Conservation (phyloP, 2,329 filamentous ascomycete species). For the Chaetoscypha palmicola region DNA sequence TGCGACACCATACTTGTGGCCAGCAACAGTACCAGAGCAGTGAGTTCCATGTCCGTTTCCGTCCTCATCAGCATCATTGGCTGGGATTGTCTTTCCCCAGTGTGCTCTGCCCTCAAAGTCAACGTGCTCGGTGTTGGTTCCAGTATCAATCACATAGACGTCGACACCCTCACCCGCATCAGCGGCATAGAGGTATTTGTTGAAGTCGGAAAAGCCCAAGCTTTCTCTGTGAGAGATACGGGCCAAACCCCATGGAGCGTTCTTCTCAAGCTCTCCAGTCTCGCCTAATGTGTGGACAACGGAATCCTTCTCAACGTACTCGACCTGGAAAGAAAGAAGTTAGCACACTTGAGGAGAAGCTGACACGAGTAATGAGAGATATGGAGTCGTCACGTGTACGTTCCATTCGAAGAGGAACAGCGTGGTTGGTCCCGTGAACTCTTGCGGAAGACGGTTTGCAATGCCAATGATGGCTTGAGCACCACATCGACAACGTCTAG, state of each 20-base stretch:
- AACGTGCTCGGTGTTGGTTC: constrained; percentile 87
- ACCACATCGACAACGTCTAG: no score
- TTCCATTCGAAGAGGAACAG: no score
- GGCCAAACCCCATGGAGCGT: constrained; percentile 96
- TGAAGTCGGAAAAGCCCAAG: constrained; percentile 86
- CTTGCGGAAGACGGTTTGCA: no score
- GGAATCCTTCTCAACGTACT: constrained; percentile 92
- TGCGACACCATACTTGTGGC: constrained; percentile 98
- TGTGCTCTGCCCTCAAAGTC: constrained; percentile 94
- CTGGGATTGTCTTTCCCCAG: constrained; percentile 96
- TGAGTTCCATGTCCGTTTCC: constrained; percentile 98
- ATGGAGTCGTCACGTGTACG: no score
- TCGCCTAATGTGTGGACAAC: constrained; percentile 74
- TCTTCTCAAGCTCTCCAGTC: constrained; percentile 68
- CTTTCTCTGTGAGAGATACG: constrained; percentile 91
- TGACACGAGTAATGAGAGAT: no score
- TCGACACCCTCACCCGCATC: constrained; percentile 96
- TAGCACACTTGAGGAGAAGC: no score
- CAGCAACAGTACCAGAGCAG: constrained; percentile 96
- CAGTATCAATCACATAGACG: constrained; percentile 97
- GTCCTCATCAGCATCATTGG: constrained; percentile 76
- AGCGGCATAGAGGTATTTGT: constrained; percentile 91
- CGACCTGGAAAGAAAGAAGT: constrained; percentile 62
- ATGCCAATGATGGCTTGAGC: no score
- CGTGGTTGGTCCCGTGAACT: no score